Evolutionary conservation across 2,329 filamentous ascomycete genomes (phyloP), one percentile per base, ranked within the genome.

Genomic region (Rosellinia necatrix): DNA sequence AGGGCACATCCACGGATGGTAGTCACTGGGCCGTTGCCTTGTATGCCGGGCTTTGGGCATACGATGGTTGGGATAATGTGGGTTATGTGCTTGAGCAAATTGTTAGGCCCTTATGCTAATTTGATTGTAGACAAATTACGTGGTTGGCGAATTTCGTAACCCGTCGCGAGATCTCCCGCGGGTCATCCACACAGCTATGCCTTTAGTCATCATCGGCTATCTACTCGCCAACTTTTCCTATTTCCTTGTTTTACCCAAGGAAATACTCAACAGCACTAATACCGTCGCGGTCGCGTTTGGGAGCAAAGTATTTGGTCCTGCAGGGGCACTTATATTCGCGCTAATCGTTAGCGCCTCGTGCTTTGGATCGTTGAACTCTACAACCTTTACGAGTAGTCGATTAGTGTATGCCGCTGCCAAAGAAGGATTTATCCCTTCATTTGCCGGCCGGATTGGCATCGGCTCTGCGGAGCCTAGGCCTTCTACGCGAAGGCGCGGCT

Each of bases 31-130:
- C 94, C 3, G 89, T 99, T 42, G 94, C 94, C 0, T 76, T 99
- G 42, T 99, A 99, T 71, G 93, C 92, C 13, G 94, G 94, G 7
- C 81, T 99, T 4, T 99, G 94, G 94, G 94, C 94, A 1, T 99
- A 94, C 74, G 94, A 99, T 71, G 94, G 94, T 25, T 99, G 94
- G 94, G 94, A 99, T 71, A 99, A 99, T 72, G 91, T 94, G 76
- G 77, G 88, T 79, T 42, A 4, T n/a, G 8, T 8, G 38, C 22
- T 17, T 24, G 21, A 6, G 24, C 12, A 8, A n/a, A 5, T 30
- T 32, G 49, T 4, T 10, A 40, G 2, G 49, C 25, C 8, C 24
- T 24, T 34, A 32, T 44, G 27, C 52, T 56, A 56, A 66, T 65
- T 52, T 67, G 74, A 63, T 74, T 61, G 30, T 30, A 94, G 91